Evolutionary conservation across 2,329 filamentous ascomycete species (phyloP).

Genomic region (Neodidymelliopsis sp.): DNA sequence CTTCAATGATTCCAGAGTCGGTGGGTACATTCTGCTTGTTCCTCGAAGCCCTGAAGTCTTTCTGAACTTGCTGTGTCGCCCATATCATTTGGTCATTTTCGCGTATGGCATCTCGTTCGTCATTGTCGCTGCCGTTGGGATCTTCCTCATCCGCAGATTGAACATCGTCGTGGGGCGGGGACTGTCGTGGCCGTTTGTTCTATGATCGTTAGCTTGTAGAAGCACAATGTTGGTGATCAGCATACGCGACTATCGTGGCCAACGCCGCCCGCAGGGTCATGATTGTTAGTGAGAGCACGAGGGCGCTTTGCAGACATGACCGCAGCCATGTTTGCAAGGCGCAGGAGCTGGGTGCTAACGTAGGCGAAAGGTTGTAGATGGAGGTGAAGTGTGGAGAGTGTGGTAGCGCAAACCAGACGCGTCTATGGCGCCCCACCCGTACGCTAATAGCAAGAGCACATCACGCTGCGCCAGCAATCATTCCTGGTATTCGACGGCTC

Average conservation of each 20-base stretch:
- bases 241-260: slow-evolving; percentile 31
- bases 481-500: too few relatives aligned
- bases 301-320: slow-evolving; percentile 45
- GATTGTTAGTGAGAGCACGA: slow-evolving; percentile 32
- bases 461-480: not conserved
- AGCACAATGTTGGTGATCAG: not conserved
- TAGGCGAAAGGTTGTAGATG: not conserved
- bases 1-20: slow-evolving; percentile 86
- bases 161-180: slow-evolving; percentile 32
- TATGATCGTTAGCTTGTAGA: slow-evolving; percentile 26
- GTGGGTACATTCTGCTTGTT: slow-evolving; percentile 69
- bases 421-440: slow-evolving; percentile 27
- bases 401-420: slow-evolving; percentile 24
- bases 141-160: slow-evolving; percentile 22
- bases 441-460: slow-evolving; percentile 15
- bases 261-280: slow-evolving; percentile 19
- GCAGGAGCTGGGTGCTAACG: not conserved
- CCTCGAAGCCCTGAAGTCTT: slow-evolving; percentile 29
- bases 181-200: slow-evolving; percentile 42
- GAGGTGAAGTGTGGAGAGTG: slow-evolving; percentile 1
- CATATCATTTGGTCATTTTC: slow-evolving; percentile 35
- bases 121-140: slow-evolving; percentile 22
- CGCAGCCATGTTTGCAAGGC: slow-evolving; percentile 33
- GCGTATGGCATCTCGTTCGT: slow-evolving; percentile 23
- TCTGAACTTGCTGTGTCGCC: slow-evolving; percentile 42